Base-by-base conservation (phyloP, 345 rosid genomes). In the Geranium brycei region DNA sequence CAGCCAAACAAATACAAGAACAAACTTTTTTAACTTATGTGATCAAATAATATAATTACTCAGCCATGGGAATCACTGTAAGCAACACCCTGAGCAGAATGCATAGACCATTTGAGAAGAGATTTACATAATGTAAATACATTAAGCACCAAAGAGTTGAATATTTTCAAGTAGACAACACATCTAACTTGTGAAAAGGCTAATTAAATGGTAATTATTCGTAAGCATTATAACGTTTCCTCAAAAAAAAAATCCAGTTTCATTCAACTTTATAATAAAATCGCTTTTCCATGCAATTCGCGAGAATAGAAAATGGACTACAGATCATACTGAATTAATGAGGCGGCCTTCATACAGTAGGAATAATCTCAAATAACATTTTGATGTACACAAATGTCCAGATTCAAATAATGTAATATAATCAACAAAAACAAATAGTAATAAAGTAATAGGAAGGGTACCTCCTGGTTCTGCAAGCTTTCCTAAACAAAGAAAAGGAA, bases 381-480 rank as follows among this genome's bases (percentile, higher is more conserved):
- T 47, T 10, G 15, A 11, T 11, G 15, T 47, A 10, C 53, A 47
- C 13, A 47, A 47, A 47, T 47, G 53, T 3, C 53, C 53, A 47
- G 1, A 47, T 47, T 47, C 11, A 2, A 47, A 47, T 47, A 3
- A 47, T 8, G 13, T 10, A 7, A 47, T 47, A 11, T 11, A 47
- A 47, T 47, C 14, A 47, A 47, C 53, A 47, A 47, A 47, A 13
- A 8, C 53, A 47, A 6, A 47, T 7, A 6, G 14, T 47, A 47
- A 6, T 15, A 8, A 8, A 47, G 3, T 8, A 47, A 6, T 47
- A 47, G 53, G 53, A 47, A 47, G 53, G 53, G 15, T 80, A 93
- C 99, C 99, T 82, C 85, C 89, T 23, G 97, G 89, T 62, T 80
- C 76, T 17, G 79, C 92, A 76, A 76, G 91, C 82, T 90, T 88